A percentile compares a stretch with the other conserved stretches of the same genome.
Evolutionary conservation across 1,284 basidiomycete genomes (phyloP).

Genomic region (Meira nashicola): DNA sequence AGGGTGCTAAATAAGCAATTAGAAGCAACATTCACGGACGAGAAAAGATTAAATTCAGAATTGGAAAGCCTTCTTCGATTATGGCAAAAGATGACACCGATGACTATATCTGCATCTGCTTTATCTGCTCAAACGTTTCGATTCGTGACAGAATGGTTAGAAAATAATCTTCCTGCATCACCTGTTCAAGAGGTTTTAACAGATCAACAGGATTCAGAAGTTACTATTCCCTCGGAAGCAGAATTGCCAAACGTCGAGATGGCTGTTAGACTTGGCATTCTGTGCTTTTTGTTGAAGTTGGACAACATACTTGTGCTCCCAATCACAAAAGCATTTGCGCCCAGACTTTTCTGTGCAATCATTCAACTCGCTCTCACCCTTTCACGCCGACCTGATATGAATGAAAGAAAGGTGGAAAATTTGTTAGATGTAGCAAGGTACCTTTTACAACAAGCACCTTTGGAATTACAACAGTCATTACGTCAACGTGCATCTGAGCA

Average conservation of each 20-base stretch:
- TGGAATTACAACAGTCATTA: background rate
- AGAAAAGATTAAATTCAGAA: too few species aligned
- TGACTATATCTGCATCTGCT: too few species aligned
- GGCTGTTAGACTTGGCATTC: background rate
- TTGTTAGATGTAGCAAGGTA: background rate
- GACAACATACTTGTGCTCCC: background rate
- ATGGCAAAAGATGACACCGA: too few species aligned
- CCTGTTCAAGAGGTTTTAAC: too few species aligned
- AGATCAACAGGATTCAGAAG: too few species aligned
- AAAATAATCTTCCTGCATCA: too few species aligned
- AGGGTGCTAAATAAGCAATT: too few species aligned
- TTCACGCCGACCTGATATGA: background rate
- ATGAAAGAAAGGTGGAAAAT: background rate
- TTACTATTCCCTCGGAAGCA: too few species aligned
- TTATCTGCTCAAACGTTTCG: too few species aligned
- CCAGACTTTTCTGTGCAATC: constrained; percentile 1
- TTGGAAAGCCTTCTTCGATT: too few species aligned
- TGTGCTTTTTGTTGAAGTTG: background rate
- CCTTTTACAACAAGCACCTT: background rate
- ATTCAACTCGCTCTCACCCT: background rate
- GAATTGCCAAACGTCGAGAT: background rate
- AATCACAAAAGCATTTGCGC: constrained; percentile 1
- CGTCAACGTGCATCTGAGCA: background rate
- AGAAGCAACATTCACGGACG: too few species aligned
- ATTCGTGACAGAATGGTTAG: too few species aligned